Evolutionary conservation across 805 yeast genomes (phyloP).

Genomic region (Starmerella bombi): DNA sequence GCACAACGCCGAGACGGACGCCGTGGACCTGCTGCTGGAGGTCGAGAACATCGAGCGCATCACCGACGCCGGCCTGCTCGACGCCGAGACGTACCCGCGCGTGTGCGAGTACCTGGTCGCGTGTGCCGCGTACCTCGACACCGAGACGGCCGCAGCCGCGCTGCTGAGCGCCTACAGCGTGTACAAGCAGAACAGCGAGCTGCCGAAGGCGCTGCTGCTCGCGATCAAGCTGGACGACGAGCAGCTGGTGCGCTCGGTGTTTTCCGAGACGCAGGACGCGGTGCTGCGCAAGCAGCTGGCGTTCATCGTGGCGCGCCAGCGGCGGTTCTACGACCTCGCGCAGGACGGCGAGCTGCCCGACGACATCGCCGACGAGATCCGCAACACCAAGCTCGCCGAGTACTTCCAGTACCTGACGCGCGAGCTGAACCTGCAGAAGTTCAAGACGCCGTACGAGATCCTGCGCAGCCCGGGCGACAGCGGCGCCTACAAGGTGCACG

Average conservation of each 20-base stretch:
- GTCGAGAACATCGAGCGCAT: slow-evolving; percentile 75
- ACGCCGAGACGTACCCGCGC: slow-evolving; percentile 67
- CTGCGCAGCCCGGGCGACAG: slow-evolving; percentile 77
- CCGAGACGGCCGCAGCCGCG: slow-evolving; percentile 81
- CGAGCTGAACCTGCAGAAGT: slow-evolving; percentile 77
- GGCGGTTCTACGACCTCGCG: slow-evolving; percentile 53
- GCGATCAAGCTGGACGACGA: slow-evolving; percentile 85
- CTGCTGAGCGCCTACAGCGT: slow-evolving; percentile 79
- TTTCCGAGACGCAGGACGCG: slow-evolving; percentile 44
- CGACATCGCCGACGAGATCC: slow-evolving; percentile 71
- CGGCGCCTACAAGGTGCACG: slow-evolving; percentile 11
- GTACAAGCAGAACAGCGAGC: slow-evolving; percentile 61
- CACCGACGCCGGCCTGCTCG: slow-evolving; percentile 54
- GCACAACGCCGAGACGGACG: slow-evolving; percentile 97
- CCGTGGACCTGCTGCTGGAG: slow-evolving; percentile 84
- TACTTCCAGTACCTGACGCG: slow-evolving; percentile 68
- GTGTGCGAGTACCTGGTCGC: slow-evolving; percentile 90
- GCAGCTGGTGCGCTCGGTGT: slow-evolving; percentile 60
- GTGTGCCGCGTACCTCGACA: slow-evolving; percentile 92
- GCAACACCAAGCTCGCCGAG: slow-evolving; percentile 65
- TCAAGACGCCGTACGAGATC: slow-evolving; percentile 89
- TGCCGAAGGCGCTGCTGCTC: slow-evolving; percentile 71
- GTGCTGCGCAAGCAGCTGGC: slow-evolving; percentile 81
- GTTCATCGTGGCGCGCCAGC: slow-evolving; percentile 75
- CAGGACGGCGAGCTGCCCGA: slow-evolving; percentile 21